A percentile compares a stretch with the other conserved stretches of the same genome.
Evolutionary conservation across 2,329 filamentous ascomycete species (phyloP).

Genomic region (Lachnellula hyalina): DNA sequence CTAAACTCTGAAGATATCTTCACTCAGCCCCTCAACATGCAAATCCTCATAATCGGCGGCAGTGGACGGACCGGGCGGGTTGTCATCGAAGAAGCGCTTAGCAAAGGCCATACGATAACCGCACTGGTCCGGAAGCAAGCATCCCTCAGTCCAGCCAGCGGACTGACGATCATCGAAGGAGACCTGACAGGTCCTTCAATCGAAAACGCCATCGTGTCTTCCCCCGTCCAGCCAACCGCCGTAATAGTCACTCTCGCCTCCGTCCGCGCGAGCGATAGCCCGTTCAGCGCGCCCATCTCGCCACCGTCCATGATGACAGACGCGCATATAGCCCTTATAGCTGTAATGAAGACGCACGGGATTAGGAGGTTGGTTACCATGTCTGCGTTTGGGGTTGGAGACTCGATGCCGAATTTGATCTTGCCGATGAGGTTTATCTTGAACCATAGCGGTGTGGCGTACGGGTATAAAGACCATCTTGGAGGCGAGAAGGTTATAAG

Average conservation of each 20-base stretch:
- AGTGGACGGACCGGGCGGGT: conserved; percentile 43
- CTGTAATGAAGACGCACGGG: conserved; percentile 34
- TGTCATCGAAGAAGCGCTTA: conserved; percentile 37
- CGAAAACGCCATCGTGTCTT: conserved; percentile 31
- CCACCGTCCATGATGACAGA: conserved; percentile 44
- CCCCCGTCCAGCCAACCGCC: conserved; percentile 27
- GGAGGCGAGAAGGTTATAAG: conserved; percentile 17
- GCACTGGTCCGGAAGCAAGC: conserved; percentile 40
- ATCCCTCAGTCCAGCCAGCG: conserved; percentile 27
- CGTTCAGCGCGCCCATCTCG: conserved; percentile 41
- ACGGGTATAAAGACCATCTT: conserved; percentile 44
- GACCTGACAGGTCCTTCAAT: conserved; percentile 21
- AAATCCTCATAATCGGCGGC: conserved; percentile 41
- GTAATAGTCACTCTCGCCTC: conserved; percentile 47
- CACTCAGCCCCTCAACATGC: conserved; percentile 29
- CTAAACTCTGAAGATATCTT: too few species aligned
- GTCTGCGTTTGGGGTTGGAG: conserved; percentile 44
- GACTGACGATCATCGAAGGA: conserved; percentile 38
- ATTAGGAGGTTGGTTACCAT: conserved; percentile 42
- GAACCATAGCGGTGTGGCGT: conserved; percentile 37
- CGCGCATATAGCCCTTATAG: conserved; percentile 34
- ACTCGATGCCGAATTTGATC: conserved; percentile 39
- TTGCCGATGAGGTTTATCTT: conserved; percentile 41
- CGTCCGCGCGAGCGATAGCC: conserved; percentile 40
- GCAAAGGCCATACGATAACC: conserved; percentile 38